Percentiles rank a stretch among this genome's conserved stretches.
phyloP scores from a whole-genome alignment of 1,284 basidiomycete genomes.

The Heterobasidion irregulare region DNA sequence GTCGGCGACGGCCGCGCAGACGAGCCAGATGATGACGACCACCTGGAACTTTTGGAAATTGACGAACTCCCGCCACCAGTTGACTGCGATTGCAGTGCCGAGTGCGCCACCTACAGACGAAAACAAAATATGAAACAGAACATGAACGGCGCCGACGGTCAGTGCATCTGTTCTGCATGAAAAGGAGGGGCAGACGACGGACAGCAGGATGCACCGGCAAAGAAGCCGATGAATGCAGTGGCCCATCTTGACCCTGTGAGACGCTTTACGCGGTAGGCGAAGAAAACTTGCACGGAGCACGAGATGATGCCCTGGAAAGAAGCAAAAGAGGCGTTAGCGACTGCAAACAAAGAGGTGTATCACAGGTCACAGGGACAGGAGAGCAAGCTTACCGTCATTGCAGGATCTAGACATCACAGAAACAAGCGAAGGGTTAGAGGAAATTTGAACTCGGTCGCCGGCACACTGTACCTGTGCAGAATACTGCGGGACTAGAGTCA shows the following conservation, averaged over 20 bases:
- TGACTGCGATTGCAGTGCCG: constrained; percentile 26
- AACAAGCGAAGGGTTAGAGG: background rate
- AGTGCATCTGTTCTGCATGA: background rate
- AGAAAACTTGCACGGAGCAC: constrained; percentile 25
- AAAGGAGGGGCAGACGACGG: background rate
- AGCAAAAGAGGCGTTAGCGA: background rate
- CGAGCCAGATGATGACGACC: constrained; percentile 28
- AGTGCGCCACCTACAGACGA: constrained; percentile 20
- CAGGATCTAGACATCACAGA: constrained; percentile 1
- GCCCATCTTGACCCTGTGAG: constrained; percentile 16
- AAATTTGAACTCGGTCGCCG: background rate
- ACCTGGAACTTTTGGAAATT: constrained; percentile 27
- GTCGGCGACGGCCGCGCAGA: constrained; percentile 23
- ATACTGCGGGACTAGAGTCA: background rate
- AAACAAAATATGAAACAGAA: too few relatives aligned
- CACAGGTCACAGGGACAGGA: background rate
- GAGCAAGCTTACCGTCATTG: background rate
- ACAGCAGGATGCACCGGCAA: constrained; percentile 8
- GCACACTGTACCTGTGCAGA: background rate
- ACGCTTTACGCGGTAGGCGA: constrained; percentile 25
- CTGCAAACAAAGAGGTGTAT: background rate
- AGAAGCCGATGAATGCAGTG: constrained; percentile 12
- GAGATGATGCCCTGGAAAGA: constrained; percentile 17
- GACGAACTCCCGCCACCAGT: constrained; percentile 23
- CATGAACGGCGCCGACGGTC: too few relatives aligned